Evolutionary conservation across 148 eudicot genomes (phyloP), one percentile per base, ranked within the genome.

Genomic region (Rhododendron griersonianum): DNA sequence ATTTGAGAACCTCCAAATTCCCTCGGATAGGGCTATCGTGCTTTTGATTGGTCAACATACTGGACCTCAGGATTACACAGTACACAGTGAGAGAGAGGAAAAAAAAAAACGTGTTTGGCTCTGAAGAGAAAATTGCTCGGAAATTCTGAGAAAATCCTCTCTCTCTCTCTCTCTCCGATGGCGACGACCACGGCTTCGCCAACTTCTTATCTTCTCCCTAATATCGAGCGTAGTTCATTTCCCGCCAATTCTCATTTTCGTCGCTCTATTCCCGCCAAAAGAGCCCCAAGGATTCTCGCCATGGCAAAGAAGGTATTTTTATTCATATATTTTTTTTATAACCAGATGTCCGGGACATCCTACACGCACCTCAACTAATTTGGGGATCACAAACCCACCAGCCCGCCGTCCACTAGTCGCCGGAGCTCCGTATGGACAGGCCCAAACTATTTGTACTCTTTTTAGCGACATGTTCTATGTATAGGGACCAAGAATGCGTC

Each of bases 281-380:
- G 86, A 55, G 39, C 87, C 41, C 84, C 92, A 82, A 90, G 80
- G 86, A 82, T 96, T 80, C 28, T 94, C 71, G 98, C 98, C 84
- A 96, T 96, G 98, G 98, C 98, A 18, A 92, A 91, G 91, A 96
- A 96, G 98, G 98, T 96, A 91, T 9, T 30, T 4, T 35, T 55
- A 18, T 55, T 55, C 61, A 1, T 16, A 16, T 5, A 55, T 16
- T 16, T 18, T 55, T 14, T 14, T 14, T 51, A 14, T 50, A 51
- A 51, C 4, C 57, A 13, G 18, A 2, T 51, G 51, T 48, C 3
- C 3, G 0, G 14, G 16, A 18, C 3, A 11, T 11, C 57, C 57
- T 3, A 14, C 16, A 13, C 5, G 13, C 1, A 51, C 3, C 57
- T 14, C 1, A 4, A 53, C 18, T 53, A 53, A 53, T 53, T 53